Evolutionary conservation across 257 asterid species (phyloP).

Genomic region (Mentha longifolia): DNA sequence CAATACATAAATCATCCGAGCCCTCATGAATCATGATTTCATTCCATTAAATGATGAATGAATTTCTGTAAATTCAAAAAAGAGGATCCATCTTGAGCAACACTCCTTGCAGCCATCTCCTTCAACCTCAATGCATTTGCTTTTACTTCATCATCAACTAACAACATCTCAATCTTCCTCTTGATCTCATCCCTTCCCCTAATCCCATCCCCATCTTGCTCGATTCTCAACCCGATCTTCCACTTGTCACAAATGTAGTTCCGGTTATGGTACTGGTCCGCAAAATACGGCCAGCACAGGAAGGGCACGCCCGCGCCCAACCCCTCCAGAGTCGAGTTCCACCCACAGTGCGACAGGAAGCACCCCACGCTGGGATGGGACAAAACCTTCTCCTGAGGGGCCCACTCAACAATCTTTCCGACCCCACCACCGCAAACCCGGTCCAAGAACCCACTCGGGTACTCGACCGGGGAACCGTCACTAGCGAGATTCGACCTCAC

Average conservation of each 20-base stretch:
- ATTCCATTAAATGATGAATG: constrained; percentile 22
- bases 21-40: no score
- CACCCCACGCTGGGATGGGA: constrained; percentile 39
- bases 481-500: constrained; percentile 35
- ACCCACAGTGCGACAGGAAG: constrained; percentile 48
- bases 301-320: constrained; percentile 36
- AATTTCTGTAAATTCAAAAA: constrained; percentile 33
- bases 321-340: constrained; percentile 46
- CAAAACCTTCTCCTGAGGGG: constrained; percentile 44
- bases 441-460: constrained; percentile 36
- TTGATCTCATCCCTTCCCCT: constrained; percentile 41
- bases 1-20: no score
- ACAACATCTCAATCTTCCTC: constrained; percentile 27
- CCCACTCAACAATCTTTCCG: constrained; percentile 46
- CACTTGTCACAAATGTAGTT: constrained; percentile 40
- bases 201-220: constrained; percentile 34
- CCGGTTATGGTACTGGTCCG: constrained; percentile 40
- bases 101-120: constrained; percentile 34
- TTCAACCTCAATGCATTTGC: constrained; percentile 38
- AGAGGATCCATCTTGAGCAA: constrained; percentile 43
- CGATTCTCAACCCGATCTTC: constrained; percentile 41
- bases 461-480: constrained; percentile 10
- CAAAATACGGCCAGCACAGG: constrained; percentile 51
- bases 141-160: constrained; percentile 26
- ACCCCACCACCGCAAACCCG: constrained; percentile 19